Percentiles rank a stretch among this genome's conserved stretches.
These are phyloP conservation scores for Colletotrichum truncatum DNA, from an alignment of 2,329 filamentous ascomycete genomes.

Conservation along the genomic window DNA sequence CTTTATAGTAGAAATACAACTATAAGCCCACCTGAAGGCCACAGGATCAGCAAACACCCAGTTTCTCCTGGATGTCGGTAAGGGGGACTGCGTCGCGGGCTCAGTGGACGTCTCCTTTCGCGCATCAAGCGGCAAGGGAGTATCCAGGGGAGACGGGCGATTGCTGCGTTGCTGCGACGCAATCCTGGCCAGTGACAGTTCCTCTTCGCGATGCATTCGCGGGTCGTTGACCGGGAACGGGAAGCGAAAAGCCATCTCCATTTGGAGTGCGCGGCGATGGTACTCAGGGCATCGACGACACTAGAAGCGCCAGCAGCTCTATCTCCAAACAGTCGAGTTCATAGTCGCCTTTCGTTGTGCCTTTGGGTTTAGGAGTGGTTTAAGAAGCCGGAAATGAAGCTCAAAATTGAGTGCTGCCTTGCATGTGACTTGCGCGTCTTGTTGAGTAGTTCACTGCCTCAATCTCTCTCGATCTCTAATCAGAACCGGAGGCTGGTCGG, in stretches of 20 bases:
- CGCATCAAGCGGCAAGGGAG: conserved; percentile 19
- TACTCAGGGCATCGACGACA: conserved; percentile 17
- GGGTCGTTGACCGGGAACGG: conserved; percentile 42
- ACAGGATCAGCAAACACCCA: conserved; percentile 69
- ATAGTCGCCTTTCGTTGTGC: conserved; percentile 12
- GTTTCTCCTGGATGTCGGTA: conserved; percentile 48
- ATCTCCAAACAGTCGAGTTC: conserved; percentile 13
- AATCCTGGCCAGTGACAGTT: conserved; percentile 43
- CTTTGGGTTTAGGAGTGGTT: not conserved
- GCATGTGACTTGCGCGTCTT: conserved; percentile 19
- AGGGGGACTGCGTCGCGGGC: conserved; percentile 23
- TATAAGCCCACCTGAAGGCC: conserved; percentile 58
- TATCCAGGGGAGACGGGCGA: conserved; percentile 27
- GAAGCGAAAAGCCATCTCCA: conserved; percentile 50
- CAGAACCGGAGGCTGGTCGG: conserved; percentile 15
- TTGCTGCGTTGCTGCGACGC: conserved; percentile 39
- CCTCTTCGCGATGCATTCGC: conserved; percentile 47
- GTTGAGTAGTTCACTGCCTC: not conserved
- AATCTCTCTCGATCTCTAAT: not conserved
- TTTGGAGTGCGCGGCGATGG: conserved; percentile 1
- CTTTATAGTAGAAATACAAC: too few species aligned
- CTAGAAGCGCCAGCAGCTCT: conserved; percentile 11
- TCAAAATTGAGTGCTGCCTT: not conserved
- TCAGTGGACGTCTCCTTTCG: conserved; percentile 26
- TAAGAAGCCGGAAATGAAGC: not conserved